Base-by-base conservation (phyloP, 1,284 basidiomycete genomes). In the Ganoderma leucocontextum region DNA sequence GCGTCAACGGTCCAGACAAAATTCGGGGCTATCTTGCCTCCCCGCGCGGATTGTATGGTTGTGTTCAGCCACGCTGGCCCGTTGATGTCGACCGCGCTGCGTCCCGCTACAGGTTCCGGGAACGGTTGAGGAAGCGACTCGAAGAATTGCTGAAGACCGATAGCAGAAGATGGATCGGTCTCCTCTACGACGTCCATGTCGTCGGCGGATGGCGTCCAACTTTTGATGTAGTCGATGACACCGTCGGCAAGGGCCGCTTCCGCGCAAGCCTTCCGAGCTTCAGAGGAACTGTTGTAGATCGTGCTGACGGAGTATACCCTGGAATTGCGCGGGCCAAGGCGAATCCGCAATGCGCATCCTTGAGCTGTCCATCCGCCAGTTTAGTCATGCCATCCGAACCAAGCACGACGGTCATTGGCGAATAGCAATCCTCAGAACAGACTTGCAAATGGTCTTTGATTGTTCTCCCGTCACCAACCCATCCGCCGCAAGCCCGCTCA, bases 41-140 rank as follows among this genome's bases (percentile, higher is more conserved):
- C 88, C 69, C 84, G 81, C 1, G 87, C 83, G 4, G 80, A 77
- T 72, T 90, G 89, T 12, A 88, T 73, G 12, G 80, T 78, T n/a
- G 76, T 79, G 70, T 90, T 88, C 47, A 91, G 73, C 84, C 85
- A 89, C 0, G 80, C 82, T 0, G 85, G 81, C 0, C 85, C 84
- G 63, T 89, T 89, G 66, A 89, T 81, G 60, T 88, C 84, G 0
- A 76, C 67, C 4, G 82, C 85, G 2, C 80, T 75, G 68, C 82
- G 82, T 10, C 82, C 80, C 1, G 80, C 81, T 12, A 88, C 79
- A 8, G 78, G 70, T 70, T 89, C 89, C 0, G 86, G 86, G 63
- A 89, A 86, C 2, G 88, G 89, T 60, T 83, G 82, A 1, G 89
- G 88, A 44, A 91, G 81, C 4, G 84, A 76, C 29, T 89, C 88